Base-by-base conservation (phyloP, 257 asterid species). In the Voacanga thouarsii region DNA sequence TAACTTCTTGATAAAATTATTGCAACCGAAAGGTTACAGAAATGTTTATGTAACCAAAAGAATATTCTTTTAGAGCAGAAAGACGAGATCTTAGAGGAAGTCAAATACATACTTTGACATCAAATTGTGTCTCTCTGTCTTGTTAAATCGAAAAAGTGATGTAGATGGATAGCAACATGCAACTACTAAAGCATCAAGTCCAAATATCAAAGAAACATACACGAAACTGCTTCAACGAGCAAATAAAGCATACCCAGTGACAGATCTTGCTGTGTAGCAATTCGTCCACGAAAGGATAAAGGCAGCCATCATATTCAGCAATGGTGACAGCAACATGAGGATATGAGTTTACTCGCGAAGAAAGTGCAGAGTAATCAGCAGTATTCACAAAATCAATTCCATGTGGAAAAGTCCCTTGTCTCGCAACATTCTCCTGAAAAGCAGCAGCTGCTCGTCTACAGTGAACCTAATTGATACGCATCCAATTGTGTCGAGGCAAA, bases 381-480 rank as follows among this genome's bases (percentile, higher is more conserved):
- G 93, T 80, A 79, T 90, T 93, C 80, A 96, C 94, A 74, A 96
- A 90, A 83, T 93, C 96, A 85, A 96, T 96, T 84, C 98, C 99
- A 80, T 93, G 86, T 39, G 95, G 93, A 75, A 85, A 96, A 83
- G 82, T 89, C 80, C 99, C 99, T 83, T 96, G 99, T 77, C 98
- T 89, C 77, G 97, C 99, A 69, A 96, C 97, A 86, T 96, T 96
- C 87, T 96, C 99, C 92, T 96, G 99, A 90, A 96, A 96, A 86
- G 98, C 99, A 85, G 99, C 99, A 1, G 99, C 98, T 80, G 99
- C 98, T 90, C 99, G 90, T 92, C 99, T 88, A 86, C 99, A 96
- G 83, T 96, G 93, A 78, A 96, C 99, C 99, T 96, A 83, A 77
- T 78, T n/a, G n/a, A n/a, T n/a, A n/a, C n/a, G n/a, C n/a, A n/a